Base-by-base conservation (phyloP, 305 asterid genomes). In the Solanum hybrid region DNA sequence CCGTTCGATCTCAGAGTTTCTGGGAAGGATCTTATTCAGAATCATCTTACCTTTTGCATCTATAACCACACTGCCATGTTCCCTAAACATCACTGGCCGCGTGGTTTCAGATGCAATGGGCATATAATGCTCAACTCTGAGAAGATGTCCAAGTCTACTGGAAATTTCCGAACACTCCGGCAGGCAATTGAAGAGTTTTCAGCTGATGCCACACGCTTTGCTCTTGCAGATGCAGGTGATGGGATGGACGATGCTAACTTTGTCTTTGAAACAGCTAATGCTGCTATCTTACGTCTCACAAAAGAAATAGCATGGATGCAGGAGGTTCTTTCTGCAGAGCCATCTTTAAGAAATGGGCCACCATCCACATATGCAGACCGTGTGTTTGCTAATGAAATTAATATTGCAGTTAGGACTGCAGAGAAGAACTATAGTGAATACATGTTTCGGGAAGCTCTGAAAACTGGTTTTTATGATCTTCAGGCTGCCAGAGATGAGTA, bases 201-300 rank as follows among this genome's bases (percentile, higher is more conserved):
- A 20, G 99, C 99, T 75, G 99, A 97, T 90, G 99, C 99, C 73
- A 95, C 98, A 4, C 92, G 99, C 86, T 97, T 97, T 92, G 90
- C 99, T 4, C 98, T 97, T 84, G 99, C 99, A 16, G 99, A 97
- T 93, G 99, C 99, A 0, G 99, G 99, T 91, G 99, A 97, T 34
- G 99, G 99, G 22, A 94, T 97, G 98, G 99, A 96, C 36, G 99
- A 96, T 64, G 98, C 99, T 51, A 96, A 97, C 92, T 97, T 96
- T 87, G 99, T 94, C 66, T 95, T 95, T 75, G 98, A 96, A 90
- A 96, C 99, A 0, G 98, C 99, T 10, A 95, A 96, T 92, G 98
- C 98, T 32, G 99, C 98, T 7, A 97, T 97, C 82, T 90, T 96
- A 36, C 96, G 98, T 73, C 96, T 97, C 42, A 96, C 98, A 4